Evolutionary conservation across 345 rosid genomes (phyloP).

Genomic region (Salix viminalis): DNA sequence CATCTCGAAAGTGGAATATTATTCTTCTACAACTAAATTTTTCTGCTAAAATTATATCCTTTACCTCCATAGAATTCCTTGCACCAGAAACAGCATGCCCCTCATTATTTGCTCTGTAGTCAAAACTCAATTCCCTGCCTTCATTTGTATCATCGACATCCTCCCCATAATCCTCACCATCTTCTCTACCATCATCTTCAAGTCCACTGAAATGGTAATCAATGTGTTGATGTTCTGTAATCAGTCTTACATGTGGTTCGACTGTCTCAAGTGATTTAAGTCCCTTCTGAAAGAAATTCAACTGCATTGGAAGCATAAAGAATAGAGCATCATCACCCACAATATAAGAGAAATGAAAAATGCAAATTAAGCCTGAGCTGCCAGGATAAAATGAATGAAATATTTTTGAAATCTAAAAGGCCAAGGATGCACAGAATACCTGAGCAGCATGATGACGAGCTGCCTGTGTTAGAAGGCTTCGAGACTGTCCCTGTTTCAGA

Average conservation of each 20-base stretch:
- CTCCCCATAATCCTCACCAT: conserved; percentile 46
- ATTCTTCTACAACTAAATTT: background rate
- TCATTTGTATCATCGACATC: conserved; percentile 36
- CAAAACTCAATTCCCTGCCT: conserved; percentile 80
- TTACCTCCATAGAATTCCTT: conserved; percentile 64
- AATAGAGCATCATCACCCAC: conserved; percentile 12
- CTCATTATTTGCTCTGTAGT: conserved; percentile 51
- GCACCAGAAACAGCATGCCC: conserved; percentile 49
- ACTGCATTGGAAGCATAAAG: conserved; percentile 42
- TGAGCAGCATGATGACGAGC: conserved; percentile 97
- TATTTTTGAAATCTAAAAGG: background rate
- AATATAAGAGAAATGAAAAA: background rate
- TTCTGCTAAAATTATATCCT: conserved; percentile 14
- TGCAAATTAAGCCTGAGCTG: background rate
- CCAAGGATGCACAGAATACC: conserved; percentile 36
- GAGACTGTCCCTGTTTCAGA: conserved; percentile 83
- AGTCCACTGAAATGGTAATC: conserved; percentile 70
- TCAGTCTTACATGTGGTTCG: conserved; percentile 56
- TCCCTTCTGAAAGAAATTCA: conserved; percentile 77
- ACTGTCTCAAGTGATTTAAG: conserved; percentile 79
- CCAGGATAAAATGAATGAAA: background rate
- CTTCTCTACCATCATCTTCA: conserved; percentile 63
- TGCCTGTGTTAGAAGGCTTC: conserved; percentile 91
- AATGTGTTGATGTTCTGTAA: conserved; percentile 74
- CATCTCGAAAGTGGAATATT: background rate